Evolutionary conservation across 768 basidiomycete species (phyloP), one percentile per base, ranked within the genome.

Genomic region (Trametes maxima): DNA sequence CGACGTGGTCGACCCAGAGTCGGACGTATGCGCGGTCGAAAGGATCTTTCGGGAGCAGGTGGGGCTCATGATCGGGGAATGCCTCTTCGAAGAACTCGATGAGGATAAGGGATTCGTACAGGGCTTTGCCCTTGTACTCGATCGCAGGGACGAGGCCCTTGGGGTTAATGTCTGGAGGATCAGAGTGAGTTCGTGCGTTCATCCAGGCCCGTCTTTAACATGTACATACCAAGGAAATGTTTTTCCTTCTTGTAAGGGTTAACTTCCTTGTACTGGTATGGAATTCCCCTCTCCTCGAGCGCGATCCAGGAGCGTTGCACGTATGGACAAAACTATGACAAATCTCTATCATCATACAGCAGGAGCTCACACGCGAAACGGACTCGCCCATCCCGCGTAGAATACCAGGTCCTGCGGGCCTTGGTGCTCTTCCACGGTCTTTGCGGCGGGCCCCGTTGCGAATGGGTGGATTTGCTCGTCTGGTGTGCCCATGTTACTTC

Each of bases 231-330:
- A 35, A 85, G 74, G 68, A 84, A 85, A 43, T 82, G 77, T 16
- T 78, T 73, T 66, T 84, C 84, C 65, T 88, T 89, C 73, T 85
- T 86, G 77, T 89, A 89, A 2, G 87, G 86, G 71, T 88, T 86
- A 19, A 85, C 79, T 68, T 88, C 85, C 60, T 80, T 80, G 69
- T 87, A 88, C 63, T 86, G 85, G 67, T 89, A 90, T 0, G 83
- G 82, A 25, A 89, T 82, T 0, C 81, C 80, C 55, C 79, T 82
- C 69, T 89, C 88, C 68, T 90, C 87, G 4, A 90, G 76, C 0
- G 81, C 72, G 53, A 89, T 85, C 89, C 88, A 90, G 13, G 77
- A 75, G 12, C 88, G 78, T 69, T 85, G 84, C 22, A 82, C 45
- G 22, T 46, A 46, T 24, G 45, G 45, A 25, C 53, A 19, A n/a